These are phyloP conservation scores for Penicillium psychrosexuale DNA, from an alignment of 2,329 filamentous ascomycete species.

Conservation along the genomic window DNA sequence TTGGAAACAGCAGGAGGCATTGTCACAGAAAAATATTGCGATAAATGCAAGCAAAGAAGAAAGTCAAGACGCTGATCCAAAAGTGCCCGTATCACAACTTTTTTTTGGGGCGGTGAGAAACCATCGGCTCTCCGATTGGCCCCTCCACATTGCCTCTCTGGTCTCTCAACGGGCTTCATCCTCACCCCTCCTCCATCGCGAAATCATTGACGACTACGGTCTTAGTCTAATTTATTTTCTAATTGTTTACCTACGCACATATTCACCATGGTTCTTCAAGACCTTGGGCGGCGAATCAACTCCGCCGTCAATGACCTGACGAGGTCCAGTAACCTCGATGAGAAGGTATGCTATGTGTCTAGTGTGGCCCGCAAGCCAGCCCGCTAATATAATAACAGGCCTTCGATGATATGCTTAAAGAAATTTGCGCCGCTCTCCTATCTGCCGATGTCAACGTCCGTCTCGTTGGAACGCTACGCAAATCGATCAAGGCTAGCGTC, in stretches of 20 bases:
- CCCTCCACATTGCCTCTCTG: constrained; percentile 29
- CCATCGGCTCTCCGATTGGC: constrained; percentile 33
- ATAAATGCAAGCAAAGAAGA: constrained; percentile 5
- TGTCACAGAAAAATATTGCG: constrained; percentile 15
- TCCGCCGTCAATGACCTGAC: constrained; percentile 92
- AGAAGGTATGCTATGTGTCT: constrained; percentile 64
- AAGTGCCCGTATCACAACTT: constrained; percentile 18
- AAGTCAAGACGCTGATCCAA: constrained; percentile 5
- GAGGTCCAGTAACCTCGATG: constrained; percentile 86
- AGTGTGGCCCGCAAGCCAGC: background rate
- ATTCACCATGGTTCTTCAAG: constrained; percentile 87
- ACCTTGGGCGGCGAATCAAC: constrained; percentile 97
- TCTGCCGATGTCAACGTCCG: constrained; percentile 97
- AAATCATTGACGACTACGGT: background rate
- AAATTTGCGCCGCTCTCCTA: constrained; percentile 91
- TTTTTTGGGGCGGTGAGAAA: constrained; percentile 34
- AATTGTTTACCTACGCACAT: constrained; percentile 6
- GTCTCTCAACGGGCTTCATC: constrained; percentile 19
- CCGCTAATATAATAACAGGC: constrained; percentile 54
- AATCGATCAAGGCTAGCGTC: constrained; percentile 84
- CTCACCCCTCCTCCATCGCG: constrained; percentile 21
- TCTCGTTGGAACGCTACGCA: constrained; percentile 84
- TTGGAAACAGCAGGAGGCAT: constrained; percentile 45
- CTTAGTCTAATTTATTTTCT: background rate
- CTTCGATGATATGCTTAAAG: constrained; percentile 97